A percentile compares a stretch with the other conserved stretches of the same genome.
phyloP scores from a whole-genome alignment of 495 filamentous ascomycete genomes.

The Penicillium subrubescens region DNA sequence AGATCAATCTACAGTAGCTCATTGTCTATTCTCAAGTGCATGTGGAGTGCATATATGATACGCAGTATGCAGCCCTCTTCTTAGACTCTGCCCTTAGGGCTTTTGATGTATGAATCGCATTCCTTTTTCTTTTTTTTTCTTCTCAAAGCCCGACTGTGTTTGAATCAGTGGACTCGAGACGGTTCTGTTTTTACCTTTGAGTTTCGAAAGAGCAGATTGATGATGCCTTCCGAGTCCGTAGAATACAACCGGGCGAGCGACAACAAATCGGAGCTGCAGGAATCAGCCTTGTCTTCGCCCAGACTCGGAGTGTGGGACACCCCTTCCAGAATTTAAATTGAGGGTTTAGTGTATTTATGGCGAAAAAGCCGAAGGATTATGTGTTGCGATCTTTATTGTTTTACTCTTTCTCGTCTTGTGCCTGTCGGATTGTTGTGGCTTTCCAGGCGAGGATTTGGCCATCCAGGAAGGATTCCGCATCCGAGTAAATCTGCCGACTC shows the following conservation, averaged over 20 bases:
- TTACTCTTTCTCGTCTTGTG: not conserved
- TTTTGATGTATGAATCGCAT: not conserved
- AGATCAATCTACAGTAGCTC: not conserved
- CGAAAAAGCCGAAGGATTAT: not conserved
- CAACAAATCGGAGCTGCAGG: conserved; percentile 29
- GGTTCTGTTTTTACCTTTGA: not conserved
- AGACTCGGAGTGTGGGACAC: not conserved
- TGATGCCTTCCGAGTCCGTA: not conserved
- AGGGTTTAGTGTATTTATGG: not conserved
- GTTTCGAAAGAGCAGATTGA: not conserved
- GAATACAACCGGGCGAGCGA: not conserved
- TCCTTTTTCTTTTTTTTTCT: not conserved
- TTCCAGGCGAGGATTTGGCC: not conserved
- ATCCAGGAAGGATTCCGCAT: not conserved
- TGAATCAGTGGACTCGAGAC: not conserved
- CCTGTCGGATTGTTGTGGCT: not conserved
- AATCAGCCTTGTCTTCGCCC: conserved; percentile 7
- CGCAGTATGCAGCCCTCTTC: not conserved
- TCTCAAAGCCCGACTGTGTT: not conserved
- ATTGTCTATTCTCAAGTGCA: not conserved
- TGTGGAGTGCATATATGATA: not conserved
- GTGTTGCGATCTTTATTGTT: not conserved
- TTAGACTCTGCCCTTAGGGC: too few species aligned
- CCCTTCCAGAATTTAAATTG: not conserved
- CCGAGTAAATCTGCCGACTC: not conserved